Evolutionary conservation across 2,329 filamentous ascomycete species (phyloP).

Genomic region (Ophiocordyceps camponoti-saundersi): DNA sequence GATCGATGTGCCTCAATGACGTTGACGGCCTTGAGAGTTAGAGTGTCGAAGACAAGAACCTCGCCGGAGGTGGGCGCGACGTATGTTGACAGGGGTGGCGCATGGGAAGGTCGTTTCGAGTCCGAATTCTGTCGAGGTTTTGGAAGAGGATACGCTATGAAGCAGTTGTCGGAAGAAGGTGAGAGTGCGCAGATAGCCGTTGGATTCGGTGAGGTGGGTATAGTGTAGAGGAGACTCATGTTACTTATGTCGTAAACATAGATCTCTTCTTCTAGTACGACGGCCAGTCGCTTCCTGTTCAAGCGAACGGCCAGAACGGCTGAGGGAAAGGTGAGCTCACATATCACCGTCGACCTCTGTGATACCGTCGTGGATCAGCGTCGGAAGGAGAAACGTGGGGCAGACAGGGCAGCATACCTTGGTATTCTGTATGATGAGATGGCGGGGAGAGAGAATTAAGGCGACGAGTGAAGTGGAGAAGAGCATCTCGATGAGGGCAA

Average conservation of each 20-base stretch:
- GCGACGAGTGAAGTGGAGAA: conserved; percentile 96
- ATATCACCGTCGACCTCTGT: conserved; percentile 65
- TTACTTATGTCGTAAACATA: conserved; percentile 98
- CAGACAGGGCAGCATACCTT: conserved; percentile 41
- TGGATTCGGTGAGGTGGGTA: conserved; percentile 86
- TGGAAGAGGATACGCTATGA: conserved; percentile 82
- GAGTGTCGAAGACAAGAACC: conserved; percentile 80
- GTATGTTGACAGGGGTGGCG: conserved; percentile 64
- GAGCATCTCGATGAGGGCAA: conserved; percentile 94
- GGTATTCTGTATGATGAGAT: conserved; percentile 92
- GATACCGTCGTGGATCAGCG: background rate
- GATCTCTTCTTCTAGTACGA: conserved; percentile 88
- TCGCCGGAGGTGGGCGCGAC: conserved; percentile 77
- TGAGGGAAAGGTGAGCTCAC: conserved; percentile 96
- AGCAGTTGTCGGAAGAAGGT: conserved; percentile 89
- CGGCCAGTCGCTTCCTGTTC: conserved; percentile 84
- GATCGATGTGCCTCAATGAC: conserved; percentile 91
- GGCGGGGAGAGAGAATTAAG: conserved; percentile 76
- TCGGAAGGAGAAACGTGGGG: background rate
- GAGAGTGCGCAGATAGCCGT: conserved; percentile 83
- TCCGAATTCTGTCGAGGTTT: conserved; percentile 46
- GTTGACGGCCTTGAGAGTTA: conserved; percentile 81
- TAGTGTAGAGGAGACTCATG: conserved; percentile 87
- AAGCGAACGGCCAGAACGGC: conserved; percentile 84
- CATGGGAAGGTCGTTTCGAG: conserved; percentile 55